These are phyloP conservation scores for Leccinum uliginosum DNA, from an alignment of 768 basidiomycete species.

Conservation along the genomic window DNA sequence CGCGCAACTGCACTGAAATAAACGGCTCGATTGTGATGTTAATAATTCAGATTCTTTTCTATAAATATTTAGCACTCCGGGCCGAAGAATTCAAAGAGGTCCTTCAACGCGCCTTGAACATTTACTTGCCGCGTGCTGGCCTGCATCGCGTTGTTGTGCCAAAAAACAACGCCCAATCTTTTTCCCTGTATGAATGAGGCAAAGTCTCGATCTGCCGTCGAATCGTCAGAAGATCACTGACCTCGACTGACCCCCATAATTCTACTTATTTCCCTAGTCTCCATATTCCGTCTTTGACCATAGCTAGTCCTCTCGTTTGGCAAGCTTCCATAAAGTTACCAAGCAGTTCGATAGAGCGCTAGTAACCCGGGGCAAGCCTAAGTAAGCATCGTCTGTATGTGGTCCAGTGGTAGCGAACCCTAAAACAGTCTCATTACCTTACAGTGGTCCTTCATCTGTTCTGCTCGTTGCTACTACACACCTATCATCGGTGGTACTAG, in stretches of 20 bases:
- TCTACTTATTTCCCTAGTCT: slow-evolving; percentile 35
- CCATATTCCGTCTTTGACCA: slow-evolving; percentile 69
- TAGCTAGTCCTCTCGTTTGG: slow-evolving; percentile 70
- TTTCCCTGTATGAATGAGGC: too few species aligned
- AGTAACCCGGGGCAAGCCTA: slow-evolving; percentile 79
- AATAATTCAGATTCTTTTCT: too few species aligned
- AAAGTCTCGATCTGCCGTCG: slow-evolving; percentile 9
- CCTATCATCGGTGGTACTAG: slow-evolving; percentile 47
- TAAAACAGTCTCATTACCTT: slow-evolving; percentile 44
- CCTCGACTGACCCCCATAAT: neutral
- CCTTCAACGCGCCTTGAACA: too few species aligned
- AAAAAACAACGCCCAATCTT: too few species aligned
- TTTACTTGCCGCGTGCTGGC: too few species aligned
- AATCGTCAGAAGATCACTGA: neutral
- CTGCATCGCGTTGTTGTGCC: too few species aligned
- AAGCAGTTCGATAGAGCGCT: slow-evolving; percentile 76
- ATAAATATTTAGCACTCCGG: too few species aligned
- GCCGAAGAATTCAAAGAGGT: too few species aligned
- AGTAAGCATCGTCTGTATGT: slow-evolving; percentile 87
- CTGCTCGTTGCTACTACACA: slow-evolving; percentile 70
- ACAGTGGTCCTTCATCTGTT: slow-evolving; percentile 87
- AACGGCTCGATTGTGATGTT: too few species aligned
- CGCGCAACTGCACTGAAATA: too few species aligned
- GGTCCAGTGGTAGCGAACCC: slow-evolving; percentile 65
- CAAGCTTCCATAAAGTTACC: slow-evolving; percentile 75